phyloP scores from a whole-genome alignment of 78 protist genomes.

The Protostelium mycophagum region DNA sequence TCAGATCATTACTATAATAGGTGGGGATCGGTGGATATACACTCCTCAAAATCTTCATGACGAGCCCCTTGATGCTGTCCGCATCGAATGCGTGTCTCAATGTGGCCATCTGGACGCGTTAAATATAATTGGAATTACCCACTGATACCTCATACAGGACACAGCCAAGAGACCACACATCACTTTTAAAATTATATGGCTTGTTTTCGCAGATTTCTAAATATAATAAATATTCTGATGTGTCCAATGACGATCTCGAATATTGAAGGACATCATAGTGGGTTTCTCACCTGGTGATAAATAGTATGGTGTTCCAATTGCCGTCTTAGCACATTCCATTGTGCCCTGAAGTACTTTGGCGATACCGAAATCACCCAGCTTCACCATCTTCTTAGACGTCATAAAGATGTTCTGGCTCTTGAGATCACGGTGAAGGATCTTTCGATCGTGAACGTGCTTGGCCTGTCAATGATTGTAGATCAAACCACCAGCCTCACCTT shows the following conservation, averaged over 20 bases:
- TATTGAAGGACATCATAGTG: background rate
- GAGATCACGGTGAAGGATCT: conserved; percentile 86
- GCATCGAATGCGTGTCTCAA: conserved; percentile 87
- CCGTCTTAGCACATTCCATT: conserved; percentile 66
- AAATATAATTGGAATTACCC: background rate
- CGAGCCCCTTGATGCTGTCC: conserved; percentile 67
- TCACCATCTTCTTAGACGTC: conserved; percentile 51
- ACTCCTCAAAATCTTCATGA: conserved; percentile 82
- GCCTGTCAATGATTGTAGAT: background rate
- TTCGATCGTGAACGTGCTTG: conserved; percentile 73
- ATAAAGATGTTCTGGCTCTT: conserved; percentile 87
- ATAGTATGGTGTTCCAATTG: conserved; percentile 92
- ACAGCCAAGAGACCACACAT: conserved; percentile 84
- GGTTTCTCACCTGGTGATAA: conserved; percentile 61
- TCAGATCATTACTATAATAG: conserved; percentile 43
- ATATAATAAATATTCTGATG: too few relatives aligned
- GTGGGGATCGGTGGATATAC: conserved; percentile 79
- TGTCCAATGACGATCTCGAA: background rate
- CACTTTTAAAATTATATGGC: conserved; percentile 71
- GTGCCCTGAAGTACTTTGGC: conserved; percentile 77
- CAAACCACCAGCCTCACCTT: conserved; percentile 10
- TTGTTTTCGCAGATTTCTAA: conserved; percentile 77
- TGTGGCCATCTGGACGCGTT: conserved; percentile 82
- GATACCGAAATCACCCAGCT: conserved; percentile 95
- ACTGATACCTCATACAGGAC: conserved; percentile 3